Evolutionary conservation across 306 rosid species (phyloP).

Genomic region (Lablab purpureus): DNA sequence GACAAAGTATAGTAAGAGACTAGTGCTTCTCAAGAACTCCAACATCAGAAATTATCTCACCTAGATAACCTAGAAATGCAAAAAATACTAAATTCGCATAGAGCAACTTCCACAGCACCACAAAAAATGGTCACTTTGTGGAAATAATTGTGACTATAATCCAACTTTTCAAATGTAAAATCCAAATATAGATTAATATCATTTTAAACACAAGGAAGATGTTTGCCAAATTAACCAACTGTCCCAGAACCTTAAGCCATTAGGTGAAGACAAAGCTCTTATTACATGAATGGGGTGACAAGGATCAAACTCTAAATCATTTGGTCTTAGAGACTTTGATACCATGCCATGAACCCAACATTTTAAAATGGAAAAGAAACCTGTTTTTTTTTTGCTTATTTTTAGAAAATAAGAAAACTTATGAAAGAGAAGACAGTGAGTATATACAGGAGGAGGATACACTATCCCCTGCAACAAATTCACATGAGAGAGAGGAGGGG

Average conservation of each 20-base stretch:
- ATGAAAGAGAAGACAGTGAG: slow-evolving; percentile 26
- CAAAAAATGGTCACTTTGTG: slow-evolving; percentile 10
- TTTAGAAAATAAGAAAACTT: slow-evolving; percentile 13
- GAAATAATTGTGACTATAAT: slow-evolving; percentile 29
- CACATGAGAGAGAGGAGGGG: neutral
- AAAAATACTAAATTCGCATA: slow-evolving; percentile 26
- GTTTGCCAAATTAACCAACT: neutral
- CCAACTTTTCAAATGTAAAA: slow-evolving; percentile 5
- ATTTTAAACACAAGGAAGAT: slow-evolving; percentile 2
- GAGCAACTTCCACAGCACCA: slow-evolving; percentile 33
- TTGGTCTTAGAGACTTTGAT: neutral
- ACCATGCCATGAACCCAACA: neutral
- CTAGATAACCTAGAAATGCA: slow-evolving; percentile 24
- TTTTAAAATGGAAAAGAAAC: neutral
- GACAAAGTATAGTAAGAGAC: slow-evolving; percentile 38
- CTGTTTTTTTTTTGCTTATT: neutral
- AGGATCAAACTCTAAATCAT: neutral
- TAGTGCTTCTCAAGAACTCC: slow-evolving; percentile 9
- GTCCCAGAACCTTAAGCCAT: neutral
- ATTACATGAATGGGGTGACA: neutral
- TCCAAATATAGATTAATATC: slow-evolving; percentile 8
- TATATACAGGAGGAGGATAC: slow-evolving; percentile 20
- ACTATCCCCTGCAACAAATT: slow-evolving; percentile 1
- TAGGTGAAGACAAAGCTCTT: neutral
- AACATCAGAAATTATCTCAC: slow-evolving; percentile 22